These are phyloP conservation scores for Leccinum fuscescens DNA, from an alignment of 1,284 basidiomycete species.

Conservation along the genomic window DNA sequence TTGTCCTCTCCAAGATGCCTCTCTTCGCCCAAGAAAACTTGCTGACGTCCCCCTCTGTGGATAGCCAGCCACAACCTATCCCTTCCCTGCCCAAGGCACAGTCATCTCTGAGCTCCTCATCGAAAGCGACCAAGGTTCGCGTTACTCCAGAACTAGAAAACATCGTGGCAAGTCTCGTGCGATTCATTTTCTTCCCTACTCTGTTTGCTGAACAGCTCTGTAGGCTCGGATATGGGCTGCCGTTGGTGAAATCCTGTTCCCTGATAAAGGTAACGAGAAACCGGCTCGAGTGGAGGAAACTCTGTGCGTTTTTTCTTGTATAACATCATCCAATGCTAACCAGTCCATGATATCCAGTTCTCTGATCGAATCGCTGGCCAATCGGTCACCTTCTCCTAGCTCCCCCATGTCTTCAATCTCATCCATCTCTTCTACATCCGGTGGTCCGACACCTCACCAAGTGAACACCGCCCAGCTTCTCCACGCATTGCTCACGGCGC, in stretches of 20 bases:
- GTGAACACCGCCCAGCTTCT: slow-evolving; percentile 67
- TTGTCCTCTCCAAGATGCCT: slow-evolving; percentile 29
- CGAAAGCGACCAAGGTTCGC: slow-evolving; percentile 37
- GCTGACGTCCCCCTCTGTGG: slow-evolving; percentile 4
- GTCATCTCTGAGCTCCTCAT: slow-evolving; percentile 14
- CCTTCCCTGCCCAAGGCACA: slow-evolving; percentile 5
- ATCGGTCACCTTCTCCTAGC: slow-evolving; percentile 28
- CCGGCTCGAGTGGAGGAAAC: slow-evolving; percentile 60
- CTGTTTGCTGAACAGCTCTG: neutral
- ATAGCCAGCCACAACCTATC: slow-evolving; percentile 1
- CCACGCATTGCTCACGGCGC: slow-evolving; percentile 49
- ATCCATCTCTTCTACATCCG: slow-evolving; percentile 32
- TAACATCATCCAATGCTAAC: neutral
- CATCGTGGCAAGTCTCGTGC: slow-evolving; percentile 48
- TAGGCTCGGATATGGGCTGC: slow-evolving; percentile 69
- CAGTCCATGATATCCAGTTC: slow-evolving; percentile 38
- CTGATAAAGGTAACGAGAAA: slow-evolving; percentile 43
- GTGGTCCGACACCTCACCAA: slow-evolving; percentile 55
- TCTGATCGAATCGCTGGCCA: slow-evolving; percentile 56
- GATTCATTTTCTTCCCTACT: neutral
- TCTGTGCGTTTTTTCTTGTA: slow-evolving; percentile 45
- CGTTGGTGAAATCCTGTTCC: slow-evolving; percentile 61
- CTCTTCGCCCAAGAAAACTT: slow-evolving; percentile 8
- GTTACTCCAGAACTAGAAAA: slow-evolving; percentile 57
- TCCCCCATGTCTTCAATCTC: slow-evolving; percentile 44